Evolutionary conservation across 805 yeast species (phyloP), one percentile per base, ranked within the genome.

Genomic region (Ogataea degrootiae): DNA sequence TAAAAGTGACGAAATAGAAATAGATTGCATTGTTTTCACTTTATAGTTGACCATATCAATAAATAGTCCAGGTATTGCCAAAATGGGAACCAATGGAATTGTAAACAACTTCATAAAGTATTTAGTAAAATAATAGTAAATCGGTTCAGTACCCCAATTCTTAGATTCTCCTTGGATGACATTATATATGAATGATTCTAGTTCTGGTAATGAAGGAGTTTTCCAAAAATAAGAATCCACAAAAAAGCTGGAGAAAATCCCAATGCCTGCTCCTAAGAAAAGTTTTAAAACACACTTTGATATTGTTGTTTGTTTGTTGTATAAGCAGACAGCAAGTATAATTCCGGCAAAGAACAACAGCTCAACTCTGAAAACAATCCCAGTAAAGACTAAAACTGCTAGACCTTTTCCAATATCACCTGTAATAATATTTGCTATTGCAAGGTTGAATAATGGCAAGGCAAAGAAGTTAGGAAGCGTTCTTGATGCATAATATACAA

Each of bases 401-500:
- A 90, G 63, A 1, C 80, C 77, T 26, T 57, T 49, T 0, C 77
- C 71, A 6, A 70, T 51, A 42, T 76, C 71, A 11, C 83, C 87
- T 17, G 55, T 53, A 15, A 87, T 54, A 15, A 81, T 56, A 57
- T 70, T 71, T 5, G 80, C 70, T 39, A 85, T 53, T 0, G 85
- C 85, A 41, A 68, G 56, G 46, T 78, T 77, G 4, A 84, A 83
- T 35, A 87, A 59, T 3, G 97, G 97, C 45, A 92, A 69, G 2
- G 86, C 90, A 48, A 91, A 69, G 56, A 85, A 85, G 65, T 92
- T 92, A n/a, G 97, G 97, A 48, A 92, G 71, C 0, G 96, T 80
- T 55, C 97, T 74, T 2, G 96, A 75, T n/a, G 87, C 73, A 62
- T 92, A 92, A 68, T 72, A 92, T 50, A 84, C 67, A 17, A 88